Evolutionary conservation across 768 basidiomycete species (phyloP), one percentile per base, ranked within the genome.

Genomic region (Podaxis sp.): DNA sequence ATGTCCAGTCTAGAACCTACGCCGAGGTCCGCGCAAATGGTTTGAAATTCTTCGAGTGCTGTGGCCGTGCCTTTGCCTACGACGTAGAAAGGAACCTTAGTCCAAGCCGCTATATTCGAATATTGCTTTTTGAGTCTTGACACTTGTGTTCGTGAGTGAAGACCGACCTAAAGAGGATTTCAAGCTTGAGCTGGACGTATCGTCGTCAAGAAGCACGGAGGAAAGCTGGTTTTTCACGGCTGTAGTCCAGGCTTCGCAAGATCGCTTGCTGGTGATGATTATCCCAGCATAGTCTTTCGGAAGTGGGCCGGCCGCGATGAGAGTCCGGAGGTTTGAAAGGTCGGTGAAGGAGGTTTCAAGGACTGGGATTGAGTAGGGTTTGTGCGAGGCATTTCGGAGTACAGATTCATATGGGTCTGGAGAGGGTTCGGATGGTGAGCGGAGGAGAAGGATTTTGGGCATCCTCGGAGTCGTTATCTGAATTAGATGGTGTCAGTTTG

Each of bases 241-340:
- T 4, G 69, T 70, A 41, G 72, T 76, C 85, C 90, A 92, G 0
- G 89, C 90, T 53, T 93, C 89, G 64, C 87, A 87, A 0, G 89
- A 85, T 28, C 95, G 78, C 33, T 84, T 87, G 68, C 92, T 94
- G 2, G 94, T 96, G 22, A 95, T 69, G 52, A 95, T 81, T 5
- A 93, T 88, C 4, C 89, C 93, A 6, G 72, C 73, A 62, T 82
- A 75, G 20, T 64, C 66, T 20, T 70, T 64, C 11, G 46, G 24
- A 1, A 24, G 56, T 1, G 83, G 80, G 0, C 82, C 84, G 6
- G 62, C 46, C 1, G 66, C 56, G 17, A 91, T 72, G 55, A 82
- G 72, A 15, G 73, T 65, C 30, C 72, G 69, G 12, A 96, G 79
- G 12, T 62, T 52, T 0, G 77, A 69, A 11, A 82, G 63, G 66